Base-by-base conservation (phyloP, 371 early-diverging fungal genomes). In the Apophysomyces ossiformis region DNA sequence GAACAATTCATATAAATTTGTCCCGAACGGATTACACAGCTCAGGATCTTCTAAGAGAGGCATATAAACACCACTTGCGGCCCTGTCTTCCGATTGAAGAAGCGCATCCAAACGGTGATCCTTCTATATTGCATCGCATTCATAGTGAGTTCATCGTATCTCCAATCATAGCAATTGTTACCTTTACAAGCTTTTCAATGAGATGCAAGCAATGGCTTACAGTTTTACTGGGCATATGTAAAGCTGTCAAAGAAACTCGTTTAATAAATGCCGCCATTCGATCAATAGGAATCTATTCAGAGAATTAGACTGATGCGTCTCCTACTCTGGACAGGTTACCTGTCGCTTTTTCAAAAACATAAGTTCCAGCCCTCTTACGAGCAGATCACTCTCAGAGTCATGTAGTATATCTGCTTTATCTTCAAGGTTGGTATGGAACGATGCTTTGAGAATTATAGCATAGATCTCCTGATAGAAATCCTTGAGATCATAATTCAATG, bases 11-110 rank as follows among this genome's bases (percentile, higher is more conserved):
- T 92, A 95, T 44, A 96, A 67, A 73, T 89, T 93, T 12, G 96
- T 90, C 5, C 94, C 93, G 77, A 94, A 92, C 5, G 97, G 95
- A 68, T 97, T 97, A 73, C 95, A 94, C 68, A 96, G 84, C 65
- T 97, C 96, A 1, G 96, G 94, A 67, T 97, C 96, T 69, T 95
- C 90, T 67, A 96, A 69, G n/a, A 87, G 75, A 15, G 90, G 87
- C 56, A 88, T 69, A 73, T 95, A 96, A 9, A 92, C 81, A 58
- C 96, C 96, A 63, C 82, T 87, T 35, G 87, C 87, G 37, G 89
- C 86, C 58, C 90, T 86, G 62, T 93, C 95, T 70, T 95, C 95
- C 12, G 92, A 88, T 45, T 93, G 90, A 18, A 95, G 73, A 67
- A 95, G 73, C 45, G 90, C 89, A 67, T 94, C 93, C 66, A 97